Evolutionary conservation across 192 early-diverging fungal species (phyloP).

Genomic region (Coemansia aciculifera): DNA sequence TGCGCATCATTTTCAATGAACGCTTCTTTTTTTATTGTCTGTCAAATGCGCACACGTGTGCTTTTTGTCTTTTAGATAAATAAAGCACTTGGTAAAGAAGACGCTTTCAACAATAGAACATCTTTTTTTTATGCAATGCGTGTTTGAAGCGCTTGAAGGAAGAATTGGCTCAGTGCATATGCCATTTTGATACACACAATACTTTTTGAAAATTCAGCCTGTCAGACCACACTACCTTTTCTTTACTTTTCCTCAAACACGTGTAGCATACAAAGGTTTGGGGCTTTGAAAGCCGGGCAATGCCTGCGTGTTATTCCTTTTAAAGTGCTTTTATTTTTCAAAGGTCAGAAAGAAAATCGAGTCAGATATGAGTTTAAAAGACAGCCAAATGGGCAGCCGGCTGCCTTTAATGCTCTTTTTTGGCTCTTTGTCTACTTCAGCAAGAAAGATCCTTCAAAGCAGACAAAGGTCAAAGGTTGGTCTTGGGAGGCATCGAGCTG

Average conservation of each 20-base stretch:
- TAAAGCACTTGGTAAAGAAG: neutral
- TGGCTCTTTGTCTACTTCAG: constrained; percentile 2
- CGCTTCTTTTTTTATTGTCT: neutral
- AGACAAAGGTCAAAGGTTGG: neutral
- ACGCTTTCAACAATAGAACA: neutral
- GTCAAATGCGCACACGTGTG: neutral
- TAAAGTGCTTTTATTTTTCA: neutral
- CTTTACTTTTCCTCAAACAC: neutral
- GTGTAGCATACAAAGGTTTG: neutral
- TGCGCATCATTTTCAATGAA: neutral
- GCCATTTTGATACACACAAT: neutral
- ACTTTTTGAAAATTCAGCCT: neutral
- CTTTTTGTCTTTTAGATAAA: neutral
- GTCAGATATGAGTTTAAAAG: neutral
- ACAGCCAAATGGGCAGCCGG: neutral
- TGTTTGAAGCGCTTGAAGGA: neutral
- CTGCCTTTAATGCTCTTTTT: neutral
- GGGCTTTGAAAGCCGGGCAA: neutral
- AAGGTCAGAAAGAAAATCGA: neutral
- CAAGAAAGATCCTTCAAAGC: neutral
- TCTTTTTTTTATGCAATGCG: neutral
- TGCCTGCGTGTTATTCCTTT: neutral
- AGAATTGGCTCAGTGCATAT: neutral
- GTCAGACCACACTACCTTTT: neutral
- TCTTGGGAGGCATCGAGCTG: neutral